Base-by-base conservation (phyloP, 208 protist species). In the Angomonas ambiguus region DNA sequence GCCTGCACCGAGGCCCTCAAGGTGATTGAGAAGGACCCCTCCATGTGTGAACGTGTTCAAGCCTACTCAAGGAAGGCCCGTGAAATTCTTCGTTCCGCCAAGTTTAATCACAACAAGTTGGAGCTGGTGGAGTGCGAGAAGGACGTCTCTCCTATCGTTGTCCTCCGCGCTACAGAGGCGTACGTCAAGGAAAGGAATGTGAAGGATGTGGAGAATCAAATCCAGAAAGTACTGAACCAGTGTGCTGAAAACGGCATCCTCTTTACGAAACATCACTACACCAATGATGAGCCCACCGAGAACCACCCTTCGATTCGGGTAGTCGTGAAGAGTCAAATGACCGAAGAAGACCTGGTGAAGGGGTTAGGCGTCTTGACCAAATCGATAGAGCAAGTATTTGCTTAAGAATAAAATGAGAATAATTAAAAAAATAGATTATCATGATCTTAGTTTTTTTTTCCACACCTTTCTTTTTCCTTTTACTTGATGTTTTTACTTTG, bases 1-100 rank as follows among this genome's bases (percentile, higher is more conserved):
- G 85, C 91, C 11, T 89, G 92, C 16, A 83, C 82, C 10, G 73
- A 71, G 35, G 87, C 82, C 2, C 67, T 99, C 11, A 65, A 79
- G 0, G 58, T 95, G 6, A 69, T 99, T 2, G 68, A 94, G 49
- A 49, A 70, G 13, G 77, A 95, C 53, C 20, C 59, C 32, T 71
- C 51, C 25, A 77, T 68, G 41, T 59, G 82, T 20, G 49, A 62
- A 56, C 69, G 70, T 13, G 57, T 96, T 42, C 83, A 82, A 16
- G 16, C 41, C 1, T 79, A 93, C 71, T 67, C 79, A 6, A 76
- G 76, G 58, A 42, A 71, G 22, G 76, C 91, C 49, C 88, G 88
- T 25, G 27, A 28, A 8, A 41, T 71, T 27, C 59, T 96, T 42
- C 79, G 77, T 32, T 55, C 62, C 1, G 80, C 83, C 2, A 55